Evolutionary conservation across 1,284 basidiomycete genomes (phyloP).

Genomic region (Austroboletus niveus): DNA sequence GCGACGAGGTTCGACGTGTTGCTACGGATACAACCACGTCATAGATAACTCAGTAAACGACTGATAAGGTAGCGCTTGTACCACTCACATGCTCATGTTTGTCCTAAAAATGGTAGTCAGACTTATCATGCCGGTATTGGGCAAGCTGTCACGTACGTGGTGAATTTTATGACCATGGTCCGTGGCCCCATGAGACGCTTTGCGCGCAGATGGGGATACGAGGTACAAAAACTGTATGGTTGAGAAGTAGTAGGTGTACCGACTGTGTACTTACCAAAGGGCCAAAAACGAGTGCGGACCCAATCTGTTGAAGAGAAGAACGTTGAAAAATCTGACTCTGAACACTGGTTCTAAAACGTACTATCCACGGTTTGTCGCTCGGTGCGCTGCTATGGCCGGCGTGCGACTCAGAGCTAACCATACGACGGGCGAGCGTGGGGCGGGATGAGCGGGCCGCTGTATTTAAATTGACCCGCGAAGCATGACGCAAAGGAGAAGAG

Average conservation of each 20-base stretch:
- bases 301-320: conserved; percentile 19
- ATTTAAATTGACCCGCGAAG: conserved; percentile 6
- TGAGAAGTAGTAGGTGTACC: not conserved
- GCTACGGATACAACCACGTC: conserved; percentile 15
- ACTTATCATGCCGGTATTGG: not conserved
- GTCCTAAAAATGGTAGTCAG: conserved; percentile 20
- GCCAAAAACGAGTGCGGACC: conserved; percentile 34
- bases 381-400: conserved; percentile 14
- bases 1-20: conserved; percentile 16
- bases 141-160: conserved; percentile 19
- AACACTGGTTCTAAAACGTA: conserved; percentile 10
- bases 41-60: not conserved
- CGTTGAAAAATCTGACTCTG: not conserved
- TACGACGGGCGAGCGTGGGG: conserved; percentile 18
- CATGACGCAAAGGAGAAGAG: conserved; percentile 16
- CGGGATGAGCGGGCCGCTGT: conserved; percentile 12
- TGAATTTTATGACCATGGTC: conserved; percentile 23
- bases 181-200: conserved; percentile 19
- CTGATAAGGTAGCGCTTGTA: not conserved
- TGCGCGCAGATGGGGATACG: conserved; percentile 29
- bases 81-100: conserved; percentile 13
- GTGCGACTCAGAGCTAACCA: conserved; percentile 28
- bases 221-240: conserved; percentile 30
- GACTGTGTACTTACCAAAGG: conserved; percentile 22
- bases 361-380: conserved; percentile 31